These are phyloP conservation scores for Harrya chromipes DNA, from an alignment of 768 basidiomycete genomes.

Conservation along the genomic window DNA sequence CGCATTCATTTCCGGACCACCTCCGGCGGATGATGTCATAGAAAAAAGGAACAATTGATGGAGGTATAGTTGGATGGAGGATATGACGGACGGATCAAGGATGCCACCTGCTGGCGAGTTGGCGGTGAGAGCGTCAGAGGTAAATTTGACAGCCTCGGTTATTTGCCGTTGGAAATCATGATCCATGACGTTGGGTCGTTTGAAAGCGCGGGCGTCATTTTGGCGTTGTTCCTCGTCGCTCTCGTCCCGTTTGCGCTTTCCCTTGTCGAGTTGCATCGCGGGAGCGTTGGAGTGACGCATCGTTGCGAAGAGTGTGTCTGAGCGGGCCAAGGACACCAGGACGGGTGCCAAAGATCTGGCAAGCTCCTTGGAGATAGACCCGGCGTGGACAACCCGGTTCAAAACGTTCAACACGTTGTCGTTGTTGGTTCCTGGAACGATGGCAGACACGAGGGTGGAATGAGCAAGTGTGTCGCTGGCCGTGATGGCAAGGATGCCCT, in stretches of 20 bases:
- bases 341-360: constrained; percentile 57
- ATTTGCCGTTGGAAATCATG: constrained; percentile 54
- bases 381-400: constrained; percentile 43
- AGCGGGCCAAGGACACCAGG: constrained; percentile 64
- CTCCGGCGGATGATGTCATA: constrained; percentile 60
- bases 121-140: constrained; percentile 49
- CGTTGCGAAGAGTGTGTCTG: constrained; percentile 61
- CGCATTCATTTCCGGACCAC: constrained; percentile 50
- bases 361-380: constrained; percentile 48
- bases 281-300: constrained; percentile 63
- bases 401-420: constrained; percentile 56
- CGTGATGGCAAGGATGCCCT: constrained; percentile 55
- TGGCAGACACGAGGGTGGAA: constrained; percentile 48
- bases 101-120: constrained; percentile 35
- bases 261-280: constrained; percentile 59
- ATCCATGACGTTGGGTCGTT: constrained; percentile 45
- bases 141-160: constrained; percentile 55
- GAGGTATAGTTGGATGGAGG: constrained; percentile 68
- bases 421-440: constrained; percentile 44
- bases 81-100: constrained; percentile 55
- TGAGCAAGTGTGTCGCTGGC: constrained; percentile 55
- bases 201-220: constrained; percentile 32
- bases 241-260: constrained; percentile 74
- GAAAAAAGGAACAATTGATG: constrained; percentile 80
- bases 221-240: constrained; percentile 32